Base-by-base conservation (phyloP, 1,139 yeast species). In the Yamadazyma conglobata region DNA sequence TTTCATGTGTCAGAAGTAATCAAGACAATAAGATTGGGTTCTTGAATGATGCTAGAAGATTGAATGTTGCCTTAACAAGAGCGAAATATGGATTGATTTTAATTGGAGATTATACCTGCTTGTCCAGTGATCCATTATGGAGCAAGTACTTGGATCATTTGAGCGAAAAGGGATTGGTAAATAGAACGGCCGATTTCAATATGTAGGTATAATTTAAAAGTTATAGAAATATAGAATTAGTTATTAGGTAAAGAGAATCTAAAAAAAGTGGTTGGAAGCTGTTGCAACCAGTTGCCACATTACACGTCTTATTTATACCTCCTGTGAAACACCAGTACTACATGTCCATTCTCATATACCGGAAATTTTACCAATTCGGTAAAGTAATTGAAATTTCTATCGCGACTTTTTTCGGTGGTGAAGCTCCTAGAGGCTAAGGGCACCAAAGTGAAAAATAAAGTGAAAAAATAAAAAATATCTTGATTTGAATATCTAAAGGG, bases 61-160 rank as follows among this genome's bases (percentile, higher is more conserved):
- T 76, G 43, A 76, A 77, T 43, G 84, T 77, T 32, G 84, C 82
- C 0, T 56, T 77, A 40, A 77, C 84, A 3, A 68, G 84, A 61
- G 82, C 83, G 4, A 69, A 64, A 47, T 71, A 70, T 40, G 79
- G 80, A 1, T 52, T 77, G 45, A 52, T 76, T 2, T 48, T 77
- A 22, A 63, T 77, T 34, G 87, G 88, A 24, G 77, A 79, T 49
- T 67, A 64, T 5, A 44, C 57, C 3, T 72, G 79, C 34, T 59
- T 80, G 48, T 48, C 55, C 15, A 50, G 51, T 7, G 75, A 80
- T 3, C 73, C 68, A 36, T 48, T 77, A 25, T 80, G 87, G 88
- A 57, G 50, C 8, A 71, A 70, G 29, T 75, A 77, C 46, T 56
- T 79, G 36, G 54, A 47, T 1, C 61, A 60, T 35, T 46, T 71